These are phyloP conservation scores for Aspergillus sp. DNA, from an alignment of 2,329 filamentous ascomycete species.

Conservation along the genomic window DNA sequence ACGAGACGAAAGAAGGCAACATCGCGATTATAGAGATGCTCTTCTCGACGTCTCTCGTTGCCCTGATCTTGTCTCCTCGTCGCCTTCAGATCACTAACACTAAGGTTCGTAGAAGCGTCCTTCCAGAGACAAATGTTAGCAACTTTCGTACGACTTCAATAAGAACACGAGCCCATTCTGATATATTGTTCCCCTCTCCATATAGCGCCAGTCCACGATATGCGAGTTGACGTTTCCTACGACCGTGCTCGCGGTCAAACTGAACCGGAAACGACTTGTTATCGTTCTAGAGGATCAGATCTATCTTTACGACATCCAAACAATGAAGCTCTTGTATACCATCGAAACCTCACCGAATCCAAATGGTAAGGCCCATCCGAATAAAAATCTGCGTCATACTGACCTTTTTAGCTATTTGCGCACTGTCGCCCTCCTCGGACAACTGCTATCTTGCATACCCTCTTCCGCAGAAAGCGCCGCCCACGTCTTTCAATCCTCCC, in stretches of 20 bases:
- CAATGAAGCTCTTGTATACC: slow-evolving; percentile 91
- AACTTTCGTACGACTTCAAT: background rate
- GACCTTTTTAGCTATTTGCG: slow-evolving; percentile 68
- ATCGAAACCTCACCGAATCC: slow-evolving; percentile 94
- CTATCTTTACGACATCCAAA: slow-evolving; percentile 97
- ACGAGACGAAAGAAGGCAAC: slow-evolving; percentile 90
- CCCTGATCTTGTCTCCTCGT: slow-evolving; percentile 85
- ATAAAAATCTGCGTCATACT: background rate
- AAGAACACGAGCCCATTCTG: background rate
- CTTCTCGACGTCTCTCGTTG: slow-evolving; percentile 95
- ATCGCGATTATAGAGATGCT: slow-evolving; percentile 98
- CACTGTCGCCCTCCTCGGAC: slow-evolving; percentile 89
- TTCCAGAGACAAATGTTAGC: slow-evolving; percentile 1
- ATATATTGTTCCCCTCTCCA: slow-evolving; percentile 11
- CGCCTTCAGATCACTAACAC: slow-evolving; percentile 97
- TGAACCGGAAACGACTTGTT: slow-evolving; percentile 91
- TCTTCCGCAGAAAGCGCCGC: slow-evolving; percentile 65
- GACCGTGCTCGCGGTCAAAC: slow-evolving; percentile 87
- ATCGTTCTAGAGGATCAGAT: slow-evolving; percentile 95
- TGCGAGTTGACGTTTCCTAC: slow-evolving; percentile 98
- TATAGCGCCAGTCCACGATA: slow-evolving; percentile 74
- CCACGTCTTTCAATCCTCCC: slow-evolving; percentile 58
- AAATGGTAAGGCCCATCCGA: slow-evolving; percentile 50
- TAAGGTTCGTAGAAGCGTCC: slow-evolving; percentile 60
- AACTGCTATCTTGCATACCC: slow-evolving; percentile 96